Evolutionary conservation across 2,329 filamentous ascomycete species (phyloP), one percentile per base, ranked within the genome.

Genomic region (Nothophoma quercina): DNA sequence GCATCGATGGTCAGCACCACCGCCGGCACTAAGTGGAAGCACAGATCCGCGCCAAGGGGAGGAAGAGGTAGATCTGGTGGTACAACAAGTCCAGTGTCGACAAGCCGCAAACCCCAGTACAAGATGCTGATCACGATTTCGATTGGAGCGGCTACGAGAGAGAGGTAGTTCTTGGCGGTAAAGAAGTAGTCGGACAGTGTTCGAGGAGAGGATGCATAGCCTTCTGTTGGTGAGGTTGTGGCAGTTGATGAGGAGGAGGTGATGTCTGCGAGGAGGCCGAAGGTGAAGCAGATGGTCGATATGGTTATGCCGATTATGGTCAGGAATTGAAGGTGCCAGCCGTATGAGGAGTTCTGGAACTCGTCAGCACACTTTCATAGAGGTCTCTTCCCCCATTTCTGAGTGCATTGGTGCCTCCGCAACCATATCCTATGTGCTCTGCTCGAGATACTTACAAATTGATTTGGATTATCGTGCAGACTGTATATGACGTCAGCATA

Each of bases 271-370:
- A 87, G 68, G 4, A 88, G 75, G 4, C 83, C 89, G 21, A 83
- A 73, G 41, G 73, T 61, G 69, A 91, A 91, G 42, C 85, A 88
- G 36, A 80, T 60, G 9, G 84, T 79, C 1, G 87, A 81, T 19
- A 88, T 75, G 1, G 80, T 77, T 34, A 91, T 81, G 21, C 88
- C 88, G 51, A 91, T 82, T 67, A 91, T 91, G 59, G 88, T 92
- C 25, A 92, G 80, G 65, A 88, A 90, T 70, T 90, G 86, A 57
- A 86, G 83, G 66, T 89, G 83, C 75, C 87, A 87, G 51, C 88
- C 88, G 63, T 87, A 89, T 1, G 85, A 80, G 0, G 79, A 75
- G 42, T 82, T 81, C 80, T 43, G 78, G 8, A 4, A 9, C n/a
- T 25, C 2, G 32, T 62, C 30, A 47, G 34, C 7, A 8, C 9